A percentile compares a stretch with the other conserved stretches of the same genome.
These are phyloP conservation scores for Cydonia oblonga DNA, from an alignment of 331 rosid genomes.

Conservation along the genomic window DNA sequence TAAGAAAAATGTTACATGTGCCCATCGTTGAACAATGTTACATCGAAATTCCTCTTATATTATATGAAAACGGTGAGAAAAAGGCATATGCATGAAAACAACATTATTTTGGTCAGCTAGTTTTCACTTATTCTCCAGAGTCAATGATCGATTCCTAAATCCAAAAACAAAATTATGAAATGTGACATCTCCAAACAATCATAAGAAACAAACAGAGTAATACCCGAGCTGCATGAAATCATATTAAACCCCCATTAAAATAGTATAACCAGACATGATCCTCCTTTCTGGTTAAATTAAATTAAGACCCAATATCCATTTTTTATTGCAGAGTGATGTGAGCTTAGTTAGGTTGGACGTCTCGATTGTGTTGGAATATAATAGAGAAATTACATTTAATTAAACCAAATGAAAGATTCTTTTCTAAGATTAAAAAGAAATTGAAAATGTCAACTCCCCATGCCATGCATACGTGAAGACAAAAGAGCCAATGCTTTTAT, in stretches of 20 bases:
- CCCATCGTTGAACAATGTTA: not conserved
- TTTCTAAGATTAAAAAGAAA: not conserved
- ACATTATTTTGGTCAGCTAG: not conserved
- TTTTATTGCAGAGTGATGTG: not conserved
- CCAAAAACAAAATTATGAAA: not conserved
- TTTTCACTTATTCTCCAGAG: not conserved
- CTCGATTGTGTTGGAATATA: not conserved
- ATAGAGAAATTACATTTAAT: not conserved
- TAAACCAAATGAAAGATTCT: not conserved
- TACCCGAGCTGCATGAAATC: not conserved
- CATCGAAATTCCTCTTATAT: not conserved
- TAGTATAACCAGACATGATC: not conserved
- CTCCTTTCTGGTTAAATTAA: not conserved
- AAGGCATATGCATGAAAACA: no score
- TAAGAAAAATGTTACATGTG: no score
- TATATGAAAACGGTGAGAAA: not conserved
- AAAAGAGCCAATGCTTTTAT: not conserved
- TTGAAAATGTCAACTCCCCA: constrained; percentile 2
- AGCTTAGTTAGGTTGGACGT: not conserved
- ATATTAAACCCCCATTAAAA: not conserved
- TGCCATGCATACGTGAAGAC: not conserved
- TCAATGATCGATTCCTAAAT: not conserved
- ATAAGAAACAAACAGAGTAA: not conserved
- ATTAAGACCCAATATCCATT: not conserved
- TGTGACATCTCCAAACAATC: not conserved